phyloP scores from a whole-genome alignment of 257 asterid species.

The Verbascum thapsus region DNA sequence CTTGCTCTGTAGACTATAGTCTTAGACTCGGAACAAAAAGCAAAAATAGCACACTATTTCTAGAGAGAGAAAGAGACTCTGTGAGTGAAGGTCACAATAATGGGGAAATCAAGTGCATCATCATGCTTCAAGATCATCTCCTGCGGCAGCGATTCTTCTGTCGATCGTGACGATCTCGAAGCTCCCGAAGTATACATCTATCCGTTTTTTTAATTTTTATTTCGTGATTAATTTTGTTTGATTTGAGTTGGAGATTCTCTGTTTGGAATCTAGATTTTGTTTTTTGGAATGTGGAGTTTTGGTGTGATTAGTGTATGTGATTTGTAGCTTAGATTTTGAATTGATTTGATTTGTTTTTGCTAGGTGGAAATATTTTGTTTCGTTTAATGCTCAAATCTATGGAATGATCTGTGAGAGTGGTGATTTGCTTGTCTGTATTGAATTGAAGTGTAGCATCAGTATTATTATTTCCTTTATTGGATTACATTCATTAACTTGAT shows the following conservation, averaged over 20 bases:
- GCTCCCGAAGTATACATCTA: slow-evolving; percentile 45
- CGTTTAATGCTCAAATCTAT: slow-evolving; percentile 25
- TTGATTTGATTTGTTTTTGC: slow-evolving; percentile 20
- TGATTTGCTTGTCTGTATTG: slow-evolving; percentile 11
- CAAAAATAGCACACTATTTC: slow-evolving; percentile 27
- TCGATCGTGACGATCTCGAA: slow-evolving; percentile 63
- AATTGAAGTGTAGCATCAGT: slow-evolving; percentile 15
- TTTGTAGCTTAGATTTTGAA: slow-evolving; percentile 11
- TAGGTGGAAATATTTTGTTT: neutral
- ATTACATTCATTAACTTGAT: no score
- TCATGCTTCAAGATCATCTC: slow-evolving; percentile 86
- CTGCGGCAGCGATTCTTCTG: slow-evolving; percentile 68
- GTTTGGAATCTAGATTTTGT: slow-evolving; percentile 18
- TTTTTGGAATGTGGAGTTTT: slow-evolving; percentile 19
- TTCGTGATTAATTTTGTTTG: slow-evolving; percentile 18
- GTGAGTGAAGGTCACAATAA: no score
- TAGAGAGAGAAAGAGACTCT: slow-evolving; percentile 32
- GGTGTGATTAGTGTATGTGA: neutral
- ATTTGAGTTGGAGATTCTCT: neutral
- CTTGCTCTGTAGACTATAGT: no score
- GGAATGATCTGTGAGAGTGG: slow-evolving; percentile 23
- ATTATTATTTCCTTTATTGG: no score
- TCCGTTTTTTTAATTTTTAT: neutral
- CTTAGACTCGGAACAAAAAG: no score
- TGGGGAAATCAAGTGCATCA: slow-evolving; percentile 74